Percentiles rank a stretch among this genome's conserved stretches.
Evolutionary conservation across 2,329 filamentous ascomycete genomes (phyloP).

Genomic region (Fusarium sacchari): DNA sequence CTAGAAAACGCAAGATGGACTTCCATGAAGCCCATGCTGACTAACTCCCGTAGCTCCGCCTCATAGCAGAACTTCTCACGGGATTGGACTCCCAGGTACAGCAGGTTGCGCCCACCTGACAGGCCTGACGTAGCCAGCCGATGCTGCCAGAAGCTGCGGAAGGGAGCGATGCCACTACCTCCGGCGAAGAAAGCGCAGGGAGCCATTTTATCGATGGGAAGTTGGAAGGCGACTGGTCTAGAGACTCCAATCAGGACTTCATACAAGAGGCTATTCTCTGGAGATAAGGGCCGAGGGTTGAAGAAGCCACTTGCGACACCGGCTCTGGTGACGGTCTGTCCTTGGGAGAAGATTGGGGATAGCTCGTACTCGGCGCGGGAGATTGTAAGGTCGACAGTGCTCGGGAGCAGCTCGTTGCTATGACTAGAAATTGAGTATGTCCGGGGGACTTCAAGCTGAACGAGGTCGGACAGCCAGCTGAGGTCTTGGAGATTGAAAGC

Average conservation of each 20-base stretch:
- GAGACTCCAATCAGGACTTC: slow-evolving; percentile 64
- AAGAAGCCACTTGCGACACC: slow-evolving; percentile 65
- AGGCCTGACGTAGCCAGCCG: slow-evolving; percentile 48
- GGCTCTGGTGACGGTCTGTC: slow-evolving; percentile 48
- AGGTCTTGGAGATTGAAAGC: slow-evolving; percentile 59
- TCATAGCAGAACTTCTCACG: slow-evolving; percentile 55
- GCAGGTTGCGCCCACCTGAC: slow-evolving; percentile 56
- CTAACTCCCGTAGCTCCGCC: slow-evolving; percentile 34
- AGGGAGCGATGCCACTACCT: slow-evolving; percentile 63
- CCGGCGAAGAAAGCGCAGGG: slow-evolving; percentile 65
- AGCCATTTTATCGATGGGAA: slow-evolving; percentile 60
- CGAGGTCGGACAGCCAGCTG: slow-evolving; percentile 58
- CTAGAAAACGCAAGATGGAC: slow-evolving; percentile 64
- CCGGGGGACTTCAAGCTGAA: slow-evolving; percentile 60
- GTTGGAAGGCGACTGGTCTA: slow-evolving; percentile 61
- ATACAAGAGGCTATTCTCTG: slow-evolving; percentile 52
- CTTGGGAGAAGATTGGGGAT: slow-evolving; percentile 53
- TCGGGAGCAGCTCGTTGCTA: slow-evolving; percentile 60
- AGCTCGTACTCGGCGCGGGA: slow-evolving; percentile 63
- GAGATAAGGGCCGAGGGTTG: slow-evolving; percentile 54
- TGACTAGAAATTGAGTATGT: slow-evolving; percentile 65
- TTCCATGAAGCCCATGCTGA: slow-evolving; percentile 60
- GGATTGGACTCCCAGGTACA: slow-evolving; percentile 63
- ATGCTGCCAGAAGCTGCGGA: slow-evolving; percentile 64
- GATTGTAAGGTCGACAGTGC: slow-evolving; percentile 61